Percentiles rank a stretch among this genome's conserved stretches.
Evolutionary conservation across 2,329 filamentous ascomycete species (phyloP).

Genomic region (Didymella lethalis): DNA sequence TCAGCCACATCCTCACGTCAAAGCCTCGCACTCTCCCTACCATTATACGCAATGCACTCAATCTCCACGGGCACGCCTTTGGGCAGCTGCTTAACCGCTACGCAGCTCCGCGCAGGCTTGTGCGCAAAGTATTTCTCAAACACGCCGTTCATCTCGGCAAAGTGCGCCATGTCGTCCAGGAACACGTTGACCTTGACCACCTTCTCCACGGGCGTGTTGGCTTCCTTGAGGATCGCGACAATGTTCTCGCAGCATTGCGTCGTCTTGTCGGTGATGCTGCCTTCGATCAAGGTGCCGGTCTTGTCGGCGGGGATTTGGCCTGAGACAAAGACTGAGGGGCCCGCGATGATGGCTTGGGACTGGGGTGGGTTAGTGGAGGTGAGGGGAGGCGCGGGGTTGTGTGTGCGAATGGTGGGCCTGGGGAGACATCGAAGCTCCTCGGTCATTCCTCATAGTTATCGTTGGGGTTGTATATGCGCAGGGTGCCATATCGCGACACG

Average conservation of each 20-base stretch:
- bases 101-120: conserved; percentile 88
- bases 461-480: too few relatives aligned
- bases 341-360: conserved; percentile 70
- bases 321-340: conserved; percentile 73
- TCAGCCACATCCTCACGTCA: conserved; percentile 24
- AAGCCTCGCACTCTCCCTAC: conserved; percentile 36
- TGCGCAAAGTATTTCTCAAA: conserved; percentile 83
- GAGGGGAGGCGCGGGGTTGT: neutral
- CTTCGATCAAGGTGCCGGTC: conserved; percentile 66
- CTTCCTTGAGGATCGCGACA: conserved; percentile 80
- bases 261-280: conserved; percentile 73
- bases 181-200: conserved; percentile 87
- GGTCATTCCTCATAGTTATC: too few relatives aligned
- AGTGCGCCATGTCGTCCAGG: conserved; percentile 89
- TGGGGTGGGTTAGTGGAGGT: conserved; percentile 25
- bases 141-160: conserved; percentile 84
- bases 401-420: neutral
- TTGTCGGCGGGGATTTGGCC: conserved; percentile 79
- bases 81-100: conserved; percentile 87
- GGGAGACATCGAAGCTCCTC: neutral
- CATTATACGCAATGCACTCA: conserved; percentile 76
- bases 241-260: conserved; percentile 80
- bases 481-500: too few relatives aligned
- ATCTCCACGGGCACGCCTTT: conserved; percentile 90
- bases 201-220: conserved; percentile 77